Evolutionary conservation across 169 alveolate species (phyloP).

Genomic region (Plasmodium reichenowi): DNA sequence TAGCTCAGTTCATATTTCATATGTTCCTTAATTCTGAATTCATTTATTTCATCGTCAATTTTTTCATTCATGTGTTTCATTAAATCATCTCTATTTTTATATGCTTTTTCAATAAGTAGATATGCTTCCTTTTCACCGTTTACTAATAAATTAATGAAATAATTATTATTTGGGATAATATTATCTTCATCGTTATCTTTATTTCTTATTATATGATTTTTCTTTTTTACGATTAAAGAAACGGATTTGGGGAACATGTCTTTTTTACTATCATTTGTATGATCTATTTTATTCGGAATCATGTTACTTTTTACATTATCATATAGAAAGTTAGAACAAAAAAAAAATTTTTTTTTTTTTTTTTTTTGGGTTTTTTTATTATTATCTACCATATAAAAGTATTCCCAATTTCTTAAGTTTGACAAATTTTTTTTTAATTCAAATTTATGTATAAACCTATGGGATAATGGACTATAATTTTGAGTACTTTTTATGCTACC

Average conservation of each 20-base stretch:
- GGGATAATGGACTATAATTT: too few relatives aligned
- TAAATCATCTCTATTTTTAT: slow-evolving; percentile 9
- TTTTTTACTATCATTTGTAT: too few relatives aligned
- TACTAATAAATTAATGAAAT: slow-evolving; percentile 8
- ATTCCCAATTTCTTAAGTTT: too few relatives aligned
- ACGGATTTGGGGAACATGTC: too few relatives aligned
- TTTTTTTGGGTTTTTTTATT: not conserved
- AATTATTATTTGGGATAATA: not conserved
- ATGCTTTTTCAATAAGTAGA: slow-evolving; percentile 18
- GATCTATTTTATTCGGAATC: too few relatives aligned
- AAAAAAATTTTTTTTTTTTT: not conserved
- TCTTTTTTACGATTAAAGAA: too few relatives aligned
- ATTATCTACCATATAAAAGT: too few relatives aligned
- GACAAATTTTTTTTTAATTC: too few relatives aligned
- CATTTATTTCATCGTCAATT: slow-evolving; percentile 24
- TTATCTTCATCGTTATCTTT: not conserved
- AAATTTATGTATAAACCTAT: too few relatives aligned
- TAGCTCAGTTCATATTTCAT: slow-evolving; percentile 6
- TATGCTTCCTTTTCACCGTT: slow-evolving; percentile 44
- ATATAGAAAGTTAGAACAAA: not conserved
- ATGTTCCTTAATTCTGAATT: slow-evolving; percentile 11
- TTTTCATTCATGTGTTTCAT: slow-evolving; percentile 19
- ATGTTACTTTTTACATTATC: too few relatives aligned
- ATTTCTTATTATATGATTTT: not conserved
- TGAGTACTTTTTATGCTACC: too few relatives aligned